phyloP scores from a whole-genome alignment of 2,329 filamentous ascomycete genomes.

The Colletotrichum paranaense region DNA sequence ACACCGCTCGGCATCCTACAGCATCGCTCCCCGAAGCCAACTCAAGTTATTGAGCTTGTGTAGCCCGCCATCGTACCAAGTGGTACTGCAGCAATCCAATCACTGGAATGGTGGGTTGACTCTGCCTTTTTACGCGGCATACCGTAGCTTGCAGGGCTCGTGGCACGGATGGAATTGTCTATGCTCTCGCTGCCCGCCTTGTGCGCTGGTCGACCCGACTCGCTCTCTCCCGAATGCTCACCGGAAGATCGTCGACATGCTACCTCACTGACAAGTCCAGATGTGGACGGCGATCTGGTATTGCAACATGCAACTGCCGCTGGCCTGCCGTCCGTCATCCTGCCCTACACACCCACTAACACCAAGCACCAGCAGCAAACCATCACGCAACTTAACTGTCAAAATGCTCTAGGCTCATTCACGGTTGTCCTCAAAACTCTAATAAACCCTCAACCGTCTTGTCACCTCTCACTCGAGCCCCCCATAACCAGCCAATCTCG shows the following conservation, averaged over 20 bases:
- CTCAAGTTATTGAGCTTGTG: neutral
- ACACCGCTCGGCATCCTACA: neutral
- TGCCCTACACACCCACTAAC: neutral
- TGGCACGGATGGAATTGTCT: slow-evolving; percentile 32
- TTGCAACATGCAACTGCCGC: neutral
- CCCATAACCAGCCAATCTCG: slow-evolving; percentile 9
- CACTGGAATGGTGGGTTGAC: neutral
- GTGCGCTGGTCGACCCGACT: neutral
- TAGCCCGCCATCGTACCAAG: neutral
- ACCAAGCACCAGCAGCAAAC: neutral
- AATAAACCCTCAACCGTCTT: neutral
- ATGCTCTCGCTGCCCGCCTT: slow-evolving; percentile 16
- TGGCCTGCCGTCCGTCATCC: slow-evolving; percentile 4
- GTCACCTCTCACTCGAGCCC: neutral
- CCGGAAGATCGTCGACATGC: slow-evolving; percentile 8
- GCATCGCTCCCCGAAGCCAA: neutral
- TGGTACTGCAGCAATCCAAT: neutral
- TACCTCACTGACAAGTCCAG: slow-evolving; percentile 1
- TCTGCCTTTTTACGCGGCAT: neutral
- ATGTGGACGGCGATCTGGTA: neutral
- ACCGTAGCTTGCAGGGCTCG: slow-evolving; percentile 3
- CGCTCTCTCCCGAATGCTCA: neutral
- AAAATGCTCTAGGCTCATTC: neutral
- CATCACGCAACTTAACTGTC: neutral
- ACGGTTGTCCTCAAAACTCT: neutral